Base-by-base conservation (phyloP, 805 yeast genomes). In the Blastobotrys parvus region DNA sequence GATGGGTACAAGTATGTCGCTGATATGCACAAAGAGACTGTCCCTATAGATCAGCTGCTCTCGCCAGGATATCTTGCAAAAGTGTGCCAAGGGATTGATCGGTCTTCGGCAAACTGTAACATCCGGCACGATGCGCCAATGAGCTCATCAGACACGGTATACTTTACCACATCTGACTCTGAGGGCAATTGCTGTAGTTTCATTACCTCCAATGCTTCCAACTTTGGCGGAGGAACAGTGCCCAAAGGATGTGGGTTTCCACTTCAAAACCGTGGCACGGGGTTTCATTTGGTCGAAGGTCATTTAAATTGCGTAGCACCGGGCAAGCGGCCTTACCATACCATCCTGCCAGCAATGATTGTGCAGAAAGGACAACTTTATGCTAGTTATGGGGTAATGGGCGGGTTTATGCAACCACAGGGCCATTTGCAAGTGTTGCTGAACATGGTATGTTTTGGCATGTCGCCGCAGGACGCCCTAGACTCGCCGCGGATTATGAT, bases 381-480 rank as follows among this genome's bases (percentile, higher is more conserved):
- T 54, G 87, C 88, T 0, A 64, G 80, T 13, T 80, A 71, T 52
- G 92, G 90, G 38, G 82, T 81, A 47, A 83, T 82, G 87, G 94
- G 94, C 15, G 94, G 89, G 0, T 84, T 78, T 64, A 82, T 80
- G 67, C 94, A 84, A 59, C 94, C 94, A 2, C 85, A 81, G 52
- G 89, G 89, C 2, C 94, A 84, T 52, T 77, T 83, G 4, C 90
- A 82, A 58, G 88, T 82, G 31, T 78, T 75, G 31, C 61, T 83
- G 47, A 84, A 84, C 57, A 59, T 84, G 69, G 53, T 72, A 2
- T 55, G 78, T 10, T 84, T 80, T 58, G 79, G 78, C 0, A 61
- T 78, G 53, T 71, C 75, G 42, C 85, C 90, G 2, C 94, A 85
- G 60, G 75, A 77, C 52, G 78, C 88, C 3, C 60, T 83, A 29